These are phyloP conservation scores for Solanum virginianum DNA, from an alignment of 257 asterid species.

Conservation along the genomic window DNA sequence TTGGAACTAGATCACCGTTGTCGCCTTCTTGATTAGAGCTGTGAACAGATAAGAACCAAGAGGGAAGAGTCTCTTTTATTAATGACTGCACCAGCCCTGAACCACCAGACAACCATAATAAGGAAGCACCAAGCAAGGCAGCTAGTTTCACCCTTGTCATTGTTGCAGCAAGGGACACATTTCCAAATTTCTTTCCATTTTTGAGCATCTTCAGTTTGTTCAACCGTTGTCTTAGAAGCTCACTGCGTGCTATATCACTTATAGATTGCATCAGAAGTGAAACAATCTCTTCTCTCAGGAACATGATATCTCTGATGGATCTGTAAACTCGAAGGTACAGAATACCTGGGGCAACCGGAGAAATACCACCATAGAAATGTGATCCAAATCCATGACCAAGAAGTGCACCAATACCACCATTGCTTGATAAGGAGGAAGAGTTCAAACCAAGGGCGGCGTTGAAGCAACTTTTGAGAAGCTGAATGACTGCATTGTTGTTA, in stretches of 20 bases:
- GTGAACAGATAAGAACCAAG: conserved; percentile 80
- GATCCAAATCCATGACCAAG: conserved; percentile 98
- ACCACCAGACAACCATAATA: conserved; percentile 75
- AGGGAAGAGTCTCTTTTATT: conserved; percentile 77
- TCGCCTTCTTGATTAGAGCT: conserved; percentile 22
- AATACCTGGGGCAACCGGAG: conserved; percentile 94
- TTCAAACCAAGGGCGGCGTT: conserved; percentile 53
- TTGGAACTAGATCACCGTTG: conserved; percentile 31
- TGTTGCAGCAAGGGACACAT: conserved; percentile 52
- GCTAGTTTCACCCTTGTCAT: conserved; percentile 74
- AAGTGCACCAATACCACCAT: conserved; percentile 83
- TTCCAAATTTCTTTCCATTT: conserved; percentile 32
- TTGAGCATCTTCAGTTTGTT: conserved; percentile 25
- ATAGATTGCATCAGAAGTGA: conserved; percentile 69
- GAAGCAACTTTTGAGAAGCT: conserved; percentile 82
- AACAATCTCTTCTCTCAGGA: conserved; percentile 71
- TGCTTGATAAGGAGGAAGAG: conserved; percentile 43
- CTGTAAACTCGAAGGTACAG: conserved; percentile 74
- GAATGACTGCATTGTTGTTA: conserved; percentile 80
- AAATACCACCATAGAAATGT: conserved; percentile 74
- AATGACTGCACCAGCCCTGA: conserved; percentile 68
- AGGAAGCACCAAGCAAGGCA: conserved; percentile 77
- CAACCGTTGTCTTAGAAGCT: conserved; percentile 11
- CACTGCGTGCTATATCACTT: conserved; percentile 39
- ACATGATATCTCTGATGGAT: conserved; percentile 75